Conservation (phyloP, 495 filamentous ascomycete species). For the Penicillium herquei region DNA sequence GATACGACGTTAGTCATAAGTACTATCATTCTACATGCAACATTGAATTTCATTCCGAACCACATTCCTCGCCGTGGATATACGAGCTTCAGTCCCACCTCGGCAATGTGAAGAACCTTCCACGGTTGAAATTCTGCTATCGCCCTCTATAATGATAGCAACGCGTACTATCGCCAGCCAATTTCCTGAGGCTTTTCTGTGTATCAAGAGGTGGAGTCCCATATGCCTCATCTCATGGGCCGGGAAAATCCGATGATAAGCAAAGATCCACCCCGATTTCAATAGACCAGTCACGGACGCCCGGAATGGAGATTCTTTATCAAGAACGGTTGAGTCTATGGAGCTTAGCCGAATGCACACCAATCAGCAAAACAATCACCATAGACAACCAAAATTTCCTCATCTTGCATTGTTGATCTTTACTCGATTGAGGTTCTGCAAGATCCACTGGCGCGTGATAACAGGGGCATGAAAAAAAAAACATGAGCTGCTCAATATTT, state of each 20-base stretch:
- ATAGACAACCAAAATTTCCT: constrained; percentile 5
- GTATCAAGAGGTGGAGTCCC: too few relatives aligned
- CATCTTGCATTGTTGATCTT: constrained; percentile 8
- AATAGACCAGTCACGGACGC: background rate
- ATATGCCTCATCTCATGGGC: too few relatives aligned
- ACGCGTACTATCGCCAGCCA: too few relatives aligned
- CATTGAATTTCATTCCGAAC: too few relatives aligned
- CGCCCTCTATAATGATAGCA: too few relatives aligned
- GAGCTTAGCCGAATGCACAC: constrained; percentile 11
- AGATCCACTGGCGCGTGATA: constrained; percentile 5
- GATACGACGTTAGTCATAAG: too few relatives aligned
- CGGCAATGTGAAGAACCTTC: too few relatives aligned
- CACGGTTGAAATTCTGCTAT: too few relatives aligned
- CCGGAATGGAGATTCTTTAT: background rate
- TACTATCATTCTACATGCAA: too few relatives aligned
- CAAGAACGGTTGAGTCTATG: constrained; percentile 11
- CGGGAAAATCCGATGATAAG: background rate
- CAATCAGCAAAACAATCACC: constrained; percentile 13
- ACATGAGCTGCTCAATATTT: background rate
- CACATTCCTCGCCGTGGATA: too few relatives aligned
- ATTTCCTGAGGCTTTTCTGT: too few relatives aligned
- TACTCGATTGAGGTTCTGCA: constrained; percentile 1
- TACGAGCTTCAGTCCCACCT: too few relatives aligned
- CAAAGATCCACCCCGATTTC: background rate
- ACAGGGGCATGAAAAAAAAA: background rate